Base-by-base conservation (phyloP, 129 eudicot species). In the Pulicaria dysenterica region DNA sequence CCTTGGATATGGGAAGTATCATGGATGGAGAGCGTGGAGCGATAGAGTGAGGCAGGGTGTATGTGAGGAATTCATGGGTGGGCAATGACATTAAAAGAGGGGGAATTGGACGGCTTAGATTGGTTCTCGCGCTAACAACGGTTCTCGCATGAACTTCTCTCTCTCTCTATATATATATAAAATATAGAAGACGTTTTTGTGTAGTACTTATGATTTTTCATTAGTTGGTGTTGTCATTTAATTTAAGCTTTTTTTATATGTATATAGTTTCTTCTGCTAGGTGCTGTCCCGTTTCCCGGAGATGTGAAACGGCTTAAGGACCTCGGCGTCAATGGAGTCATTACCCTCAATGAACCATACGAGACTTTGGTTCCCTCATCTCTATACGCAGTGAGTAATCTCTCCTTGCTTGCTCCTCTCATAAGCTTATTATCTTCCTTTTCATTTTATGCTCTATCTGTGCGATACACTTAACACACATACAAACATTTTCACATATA, bases 341-440 rank as follows among this genome's bases (percentile, higher is more conserved):
- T 88, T 48, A 88, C 95, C 63, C 77, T 85, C 63, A 88, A 88
- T 59, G 90, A 88, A 72, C 78, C 88, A 14, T 85, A 88, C 31
- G 95, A 88, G 83, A 88, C 95, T 78, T 64, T 85, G 72, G 95
- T 88, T 10, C 83, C 95, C 7, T 50, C 90, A 36, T 85, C 83
- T 36, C 77, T 88, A 51, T 88, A 88, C 73, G 42, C 70, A 36
- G 90, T 88, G 73, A 36, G 90, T 88, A 58, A 71, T 84, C 69
- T 15, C 8, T n/a, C 56, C 49, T 8, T 69, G 0, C 13, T 61
- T 24, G 31, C 53, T 46, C 31, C 50, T 7, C 6, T 4, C 1
- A 7, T 44, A 11, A 10, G 38, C 39, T 6, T 56, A 12, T 31
- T 37, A 56, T 56, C 19, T 56, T 24, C 61, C 24, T 56, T 24